Conservation (phyloP, 208 protist species). For the Leishmania lainsoni region DNA sequence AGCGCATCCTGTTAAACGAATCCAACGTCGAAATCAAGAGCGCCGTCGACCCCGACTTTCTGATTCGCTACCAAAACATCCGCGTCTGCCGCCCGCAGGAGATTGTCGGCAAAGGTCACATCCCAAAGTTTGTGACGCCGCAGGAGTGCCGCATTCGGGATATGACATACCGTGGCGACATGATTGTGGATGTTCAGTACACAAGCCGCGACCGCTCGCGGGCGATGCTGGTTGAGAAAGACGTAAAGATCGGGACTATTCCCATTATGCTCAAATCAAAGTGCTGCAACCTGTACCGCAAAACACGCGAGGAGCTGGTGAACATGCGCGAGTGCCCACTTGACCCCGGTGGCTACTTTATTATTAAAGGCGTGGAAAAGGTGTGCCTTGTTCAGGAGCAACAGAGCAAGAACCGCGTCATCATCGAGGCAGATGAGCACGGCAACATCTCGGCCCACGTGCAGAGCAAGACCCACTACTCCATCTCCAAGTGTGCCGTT, state of each 20-base stretch:
- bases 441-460: conserved; percentile 83
- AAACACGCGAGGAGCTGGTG: conserved; percentile 93
- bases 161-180: conserved; percentile 93
- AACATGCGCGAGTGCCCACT: conserved; percentile 98
- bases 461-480: conserved; percentile 93
- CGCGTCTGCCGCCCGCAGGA: conserved; percentile 76
- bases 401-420: conserved; percentile 99
- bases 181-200: conserved; percentile 90
- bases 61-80: conserved; percentile 89
- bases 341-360: conserved; percentile 99
- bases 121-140: conserved; percentile 85
- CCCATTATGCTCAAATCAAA: conserved; percentile 99
- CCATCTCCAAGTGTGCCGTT: conserved; percentile 95
- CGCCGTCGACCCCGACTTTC: conserved; percentile 82
- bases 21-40: conserved; percentile 91
- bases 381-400: conserved; percentile 96
- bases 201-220: conserved; percentile 68
- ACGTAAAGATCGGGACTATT: conserved; percentile 97
- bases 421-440: conserved; percentile 92
- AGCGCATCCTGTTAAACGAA: conserved; percentile 87
- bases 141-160: conserved; percentile 97
- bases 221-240: conserved; percentile 64
- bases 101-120: conserved; percentile 83
- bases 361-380: conserved; percentile 99
- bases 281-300: conserved; percentile 96